Evolutionary conservation across 805 yeast species (phyloP).

Genomic region (Ogataea paradorogensis): DNA sequence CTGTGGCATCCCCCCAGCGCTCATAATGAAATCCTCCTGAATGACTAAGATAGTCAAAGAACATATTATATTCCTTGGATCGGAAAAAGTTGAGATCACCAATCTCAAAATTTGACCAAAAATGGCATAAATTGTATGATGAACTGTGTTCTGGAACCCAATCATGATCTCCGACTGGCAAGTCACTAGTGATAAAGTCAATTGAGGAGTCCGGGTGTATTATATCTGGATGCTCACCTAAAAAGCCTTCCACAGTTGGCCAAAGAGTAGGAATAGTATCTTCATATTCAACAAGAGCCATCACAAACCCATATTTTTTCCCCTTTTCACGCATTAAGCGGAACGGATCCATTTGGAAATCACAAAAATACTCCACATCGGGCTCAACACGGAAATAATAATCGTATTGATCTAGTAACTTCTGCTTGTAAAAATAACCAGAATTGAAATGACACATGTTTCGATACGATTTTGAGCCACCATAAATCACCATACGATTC

Average conservation of each 20-base stretch:
- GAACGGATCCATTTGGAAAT: conserved; percentile 85
- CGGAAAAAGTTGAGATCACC: conserved; percentile 71
- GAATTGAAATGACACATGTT: conserved; percentile 96
- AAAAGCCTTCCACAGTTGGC: conserved; percentile 65
- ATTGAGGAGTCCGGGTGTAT: conserved; percentile 63
- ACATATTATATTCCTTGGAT: conserved; percentile 56
- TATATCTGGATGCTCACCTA: conserved; percentile 54
- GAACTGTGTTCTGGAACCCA: conserved; percentile 39
- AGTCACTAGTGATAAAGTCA: conserved; percentile 54
- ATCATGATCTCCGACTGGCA: conserved; percentile 44
- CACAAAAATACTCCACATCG: conserved; percentile 83
- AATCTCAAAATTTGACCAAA: conserved; percentile 85
- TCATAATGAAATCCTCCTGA: conserved; percentile 81
- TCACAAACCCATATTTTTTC: conserved; percentile 85
- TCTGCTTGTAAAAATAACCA: conserved; percentile 84
- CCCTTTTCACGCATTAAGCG: conserved; percentile 68
- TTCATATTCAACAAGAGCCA: conserved; percentile 75
- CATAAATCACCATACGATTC: conserved; percentile 56
- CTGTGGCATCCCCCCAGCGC: conserved; percentile 96
- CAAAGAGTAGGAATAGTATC: conserved; percentile 86
- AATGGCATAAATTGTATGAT: conserved; percentile 78
- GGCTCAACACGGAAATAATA: conserved; percentile 98
- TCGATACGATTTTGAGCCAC: conserved; percentile 65
- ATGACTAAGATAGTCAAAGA: conserved; percentile 60
- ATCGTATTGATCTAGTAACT: conserved; percentile 66